Evolutionary conservation across 2,329 filamentous ascomycete species (phyloP).

Genomic region (Ceratocystis destructans): DNA sequence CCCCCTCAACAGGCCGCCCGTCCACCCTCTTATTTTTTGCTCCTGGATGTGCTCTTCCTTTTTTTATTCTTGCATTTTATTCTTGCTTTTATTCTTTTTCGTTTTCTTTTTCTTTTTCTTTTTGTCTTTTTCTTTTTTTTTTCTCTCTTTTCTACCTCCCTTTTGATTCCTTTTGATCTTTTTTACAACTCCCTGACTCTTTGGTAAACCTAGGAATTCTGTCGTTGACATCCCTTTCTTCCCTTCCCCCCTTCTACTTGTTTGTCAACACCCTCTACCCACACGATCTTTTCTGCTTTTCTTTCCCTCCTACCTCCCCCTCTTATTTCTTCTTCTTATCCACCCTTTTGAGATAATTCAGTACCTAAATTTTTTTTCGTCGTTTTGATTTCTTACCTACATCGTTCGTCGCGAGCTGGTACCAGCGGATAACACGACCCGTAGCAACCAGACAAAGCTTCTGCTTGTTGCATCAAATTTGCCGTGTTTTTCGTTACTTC

Average conservation of each 20-base stretch:
- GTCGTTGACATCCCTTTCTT: constrained; percentile 18
- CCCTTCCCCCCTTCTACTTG: constrained; percentile 13
- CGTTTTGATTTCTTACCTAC: constrained; percentile 9
- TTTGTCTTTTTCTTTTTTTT: background rate
- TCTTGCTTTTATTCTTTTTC: too few relatives aligned
- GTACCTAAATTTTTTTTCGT: background rate
- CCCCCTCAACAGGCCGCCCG: background rate
- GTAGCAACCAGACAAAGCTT: background rate
- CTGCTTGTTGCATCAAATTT: background rate
- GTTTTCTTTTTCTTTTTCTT: background rate
- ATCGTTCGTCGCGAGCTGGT: constrained; percentile 13
- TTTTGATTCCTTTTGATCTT: constrained; percentile 8
- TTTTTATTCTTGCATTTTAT: constrained; percentile 9
- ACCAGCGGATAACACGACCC: constrained; percentile 11
- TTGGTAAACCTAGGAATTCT: constrained; percentile 19
- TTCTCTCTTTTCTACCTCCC: background rate
- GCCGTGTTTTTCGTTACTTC: constrained; percentile 4
- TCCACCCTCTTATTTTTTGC: constrained; percentile 3
- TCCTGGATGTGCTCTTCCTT: background rate
- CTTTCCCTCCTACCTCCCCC: background rate
- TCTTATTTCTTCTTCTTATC: constrained; percentile 7
- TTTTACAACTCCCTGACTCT: constrained; percentile 4
- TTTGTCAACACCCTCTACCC: constrained; percentile 12
- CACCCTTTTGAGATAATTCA: background rate
- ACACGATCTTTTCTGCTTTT: constrained; percentile 17